Percentiles rank a stretch among this genome's conserved stretches.
Conservation (phyloP, 129 eudicot species). For the Chrysanthemum seticuspe region DNA sequence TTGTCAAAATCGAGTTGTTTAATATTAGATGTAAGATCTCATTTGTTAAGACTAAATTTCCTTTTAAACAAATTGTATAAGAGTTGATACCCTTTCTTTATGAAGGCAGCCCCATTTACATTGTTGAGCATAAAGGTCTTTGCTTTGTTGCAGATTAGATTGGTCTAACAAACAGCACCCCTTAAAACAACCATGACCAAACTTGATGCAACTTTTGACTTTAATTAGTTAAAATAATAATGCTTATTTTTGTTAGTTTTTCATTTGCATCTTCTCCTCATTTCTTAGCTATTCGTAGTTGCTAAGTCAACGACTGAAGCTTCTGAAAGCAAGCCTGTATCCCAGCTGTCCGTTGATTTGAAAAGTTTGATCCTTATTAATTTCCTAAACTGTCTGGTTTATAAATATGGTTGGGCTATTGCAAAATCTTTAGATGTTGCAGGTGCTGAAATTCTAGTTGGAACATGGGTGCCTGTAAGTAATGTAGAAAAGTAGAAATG, state of each 20-base stretch:
- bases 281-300: not conserved
- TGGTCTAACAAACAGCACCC: not conserved
- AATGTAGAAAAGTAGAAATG: not conserved
- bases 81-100: too few relatives aligned
- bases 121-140: not conserved
- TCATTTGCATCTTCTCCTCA: too few relatives aligned
- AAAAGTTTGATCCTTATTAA: slow-evolving; percentile 50
- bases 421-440: slow-evolving; percentile 95
- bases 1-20: not conserved
- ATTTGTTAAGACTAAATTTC: slow-evolving; percentile 5
- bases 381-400: not conserved
- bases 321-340: slow-evolving; percentile 51
- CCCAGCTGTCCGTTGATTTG: slow-evolving; percentile 69
- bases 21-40: not conserved
- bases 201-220: too few relatives aligned
- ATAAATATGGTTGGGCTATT: slow-evolving; percentile 85
- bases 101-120: not conserved
- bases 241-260: too few relatives aligned
- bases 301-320: slow-evolving; percentile 67
- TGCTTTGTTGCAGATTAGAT: not conserved
- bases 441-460: slow-evolving; percentile 96
- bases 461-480: slow-evolving; percentile 99
- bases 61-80: too few relatives aligned
- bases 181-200: too few relatives aligned
- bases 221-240: too few relatives aligned